Evolutionary conservation across 345 rosid species (phyloP).

Genomic region (Citrus maxima): DNA sequence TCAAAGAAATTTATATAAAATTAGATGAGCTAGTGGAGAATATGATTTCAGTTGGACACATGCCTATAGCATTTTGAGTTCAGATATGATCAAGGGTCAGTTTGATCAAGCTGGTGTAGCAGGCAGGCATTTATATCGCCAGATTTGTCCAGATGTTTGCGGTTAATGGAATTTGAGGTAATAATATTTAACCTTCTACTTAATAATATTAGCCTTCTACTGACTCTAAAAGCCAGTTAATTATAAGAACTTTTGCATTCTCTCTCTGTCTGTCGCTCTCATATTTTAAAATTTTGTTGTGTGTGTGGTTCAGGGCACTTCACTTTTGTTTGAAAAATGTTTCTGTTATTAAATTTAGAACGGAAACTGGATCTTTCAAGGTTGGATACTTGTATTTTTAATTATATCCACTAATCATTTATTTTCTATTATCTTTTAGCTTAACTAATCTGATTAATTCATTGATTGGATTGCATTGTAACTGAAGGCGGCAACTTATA

Average conservation of each 20-base stretch:
- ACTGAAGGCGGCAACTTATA: too few species aligned
- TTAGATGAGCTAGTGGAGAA: slow-evolving; percentile 20
- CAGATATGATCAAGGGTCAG: not conserved
- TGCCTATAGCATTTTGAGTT: not conserved
- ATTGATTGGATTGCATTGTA: not conserved
- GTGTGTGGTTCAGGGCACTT: not conserved
- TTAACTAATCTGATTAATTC: not conserved
- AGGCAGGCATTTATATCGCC: not conserved
- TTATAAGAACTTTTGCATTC: not conserved
- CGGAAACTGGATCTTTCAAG: not conserved
- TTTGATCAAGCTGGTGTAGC: not conserved
- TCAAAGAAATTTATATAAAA: slow-evolving; percentile 19
- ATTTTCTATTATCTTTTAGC: not conserved
- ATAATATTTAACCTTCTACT: not conserved
- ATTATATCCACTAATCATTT: not conserved
- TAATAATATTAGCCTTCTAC: not conserved
- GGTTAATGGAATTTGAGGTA: not conserved
- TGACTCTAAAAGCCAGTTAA: not conserved
- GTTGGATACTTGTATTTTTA: not conserved
- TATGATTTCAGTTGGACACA: slow-evolving; percentile 11
- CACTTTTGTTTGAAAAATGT: not conserved
- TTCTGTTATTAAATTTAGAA: not conserved
- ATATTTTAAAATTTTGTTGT: not conserved
- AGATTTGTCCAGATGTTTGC: not conserved
- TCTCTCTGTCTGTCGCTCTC: not conserved